Evolutionary conservation across 2,329 filamentous ascomycete species (phyloP).

Genomic region (Chrysoporthe puriensis): DNA sequence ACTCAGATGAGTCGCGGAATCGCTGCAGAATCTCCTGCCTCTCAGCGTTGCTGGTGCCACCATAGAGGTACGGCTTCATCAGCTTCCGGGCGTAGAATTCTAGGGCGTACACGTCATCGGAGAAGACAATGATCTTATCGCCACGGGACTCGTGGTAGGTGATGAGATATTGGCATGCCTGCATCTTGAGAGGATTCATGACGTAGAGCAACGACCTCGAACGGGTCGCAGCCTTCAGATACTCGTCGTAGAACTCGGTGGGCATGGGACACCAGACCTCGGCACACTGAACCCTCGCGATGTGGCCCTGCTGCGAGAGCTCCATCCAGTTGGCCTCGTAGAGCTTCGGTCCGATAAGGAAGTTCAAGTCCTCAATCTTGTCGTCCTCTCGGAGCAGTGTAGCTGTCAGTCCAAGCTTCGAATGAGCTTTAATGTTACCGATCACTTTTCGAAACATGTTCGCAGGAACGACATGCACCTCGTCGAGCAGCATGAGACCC

Average conservation of each 20-base stretch:
- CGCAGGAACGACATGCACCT: slow-evolving; percentile 96
- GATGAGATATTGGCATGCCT: slow-evolving; percentile 97
- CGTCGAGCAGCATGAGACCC: slow-evolving; percentile 95
- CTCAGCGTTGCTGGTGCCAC: slow-evolving; percentile 83
- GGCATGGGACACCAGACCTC: slow-evolving; percentile 99
- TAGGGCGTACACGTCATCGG: slow-evolving; percentile 93
- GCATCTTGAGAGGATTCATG: slow-evolving; percentile 97
- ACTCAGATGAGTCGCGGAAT: slow-evolving; percentile 87
- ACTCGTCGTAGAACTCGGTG: slow-evolving; percentile 95
- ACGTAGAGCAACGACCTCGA: slow-evolving; percentile 71
- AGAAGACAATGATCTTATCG: slow-evolving; percentile 98
- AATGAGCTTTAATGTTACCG: slow-evolving; percentile 89
- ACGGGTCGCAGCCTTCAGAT: slow-evolving; percentile 68
- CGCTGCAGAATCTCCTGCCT: slow-evolving; percentile 88
- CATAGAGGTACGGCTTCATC: slow-evolving; percentile 88
- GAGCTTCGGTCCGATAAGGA: slow-evolving; percentile 93
- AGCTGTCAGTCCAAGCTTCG: slow-evolving; percentile 91
- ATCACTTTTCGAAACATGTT: slow-evolving; percentile 96
- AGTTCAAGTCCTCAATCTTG: slow-evolving; percentile 97
- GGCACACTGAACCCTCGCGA: slow-evolving; percentile 94
- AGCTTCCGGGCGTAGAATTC: slow-evolving; percentile 83
- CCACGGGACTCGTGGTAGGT: slow-evolving; percentile 94
- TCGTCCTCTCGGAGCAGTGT: slow-evolving; percentile 95
- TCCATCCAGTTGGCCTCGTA: slow-evolving; percentile 99
- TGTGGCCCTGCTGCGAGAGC: slow-evolving; percentile 93